Conservation (phyloP, 257 asterid genomes). For the Pogostemon cablin region DNA sequence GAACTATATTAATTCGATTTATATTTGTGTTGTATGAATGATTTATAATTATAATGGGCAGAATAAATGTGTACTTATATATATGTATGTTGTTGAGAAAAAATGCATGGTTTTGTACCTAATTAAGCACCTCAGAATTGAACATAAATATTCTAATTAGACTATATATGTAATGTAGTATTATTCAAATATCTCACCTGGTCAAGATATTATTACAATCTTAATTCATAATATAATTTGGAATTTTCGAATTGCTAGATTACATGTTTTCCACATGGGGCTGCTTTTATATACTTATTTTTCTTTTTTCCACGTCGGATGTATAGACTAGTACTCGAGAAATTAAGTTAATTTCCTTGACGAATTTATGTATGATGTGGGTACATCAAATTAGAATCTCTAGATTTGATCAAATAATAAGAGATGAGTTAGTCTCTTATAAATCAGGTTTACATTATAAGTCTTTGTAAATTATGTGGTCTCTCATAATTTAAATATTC, state of each 20-base stretch:
- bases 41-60: not conserved
- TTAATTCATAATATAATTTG: not conserved
- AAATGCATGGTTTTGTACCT: conserved; percentile 11
- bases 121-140: conserved; percentile 18
- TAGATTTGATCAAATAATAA: too few species aligned
- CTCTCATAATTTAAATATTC: too few species aligned
- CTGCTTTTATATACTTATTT: not conserved
- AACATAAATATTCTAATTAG: not conserved
- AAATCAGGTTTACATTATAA: too few species aligned
- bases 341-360: conserved; percentile 11
- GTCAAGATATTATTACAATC: conserved; percentile 8
- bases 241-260: too few species aligned
- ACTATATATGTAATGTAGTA: not conserved
- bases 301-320: too few species aligned
- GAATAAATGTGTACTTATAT: conserved; percentile 17
- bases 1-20: too few species aligned
- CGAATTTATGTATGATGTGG: not conserved
- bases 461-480: too few species aligned
- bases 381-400: not conserved
- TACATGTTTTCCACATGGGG: not conserved
- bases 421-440: too few species aligned
- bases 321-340: not conserved
- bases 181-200: conserved; percentile 7
- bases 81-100: not conserved
- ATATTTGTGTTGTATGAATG: not conserved